A percentile compares a stretch with the other conserved stretches of the same genome.
These are phyloP conservation scores for Phytopythium ostracodes DNA, from an alignment of 352 stramenopile genomes.

Conservation along the genomic window DNA sequence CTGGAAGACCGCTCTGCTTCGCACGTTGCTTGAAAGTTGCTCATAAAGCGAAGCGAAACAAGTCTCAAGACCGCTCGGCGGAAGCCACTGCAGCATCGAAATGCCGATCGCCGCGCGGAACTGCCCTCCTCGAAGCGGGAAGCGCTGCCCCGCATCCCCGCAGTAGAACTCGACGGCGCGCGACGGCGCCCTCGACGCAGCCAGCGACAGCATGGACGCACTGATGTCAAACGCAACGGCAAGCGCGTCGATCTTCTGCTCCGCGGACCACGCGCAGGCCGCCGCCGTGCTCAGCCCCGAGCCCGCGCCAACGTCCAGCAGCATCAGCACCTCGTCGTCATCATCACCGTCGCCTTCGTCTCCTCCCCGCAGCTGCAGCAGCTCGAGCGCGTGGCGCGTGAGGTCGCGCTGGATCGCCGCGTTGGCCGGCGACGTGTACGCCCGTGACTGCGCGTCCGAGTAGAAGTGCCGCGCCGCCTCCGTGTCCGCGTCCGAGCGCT, in stretches of 20 bases:
- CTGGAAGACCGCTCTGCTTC: constrained; percentile 50
- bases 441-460: constrained; percentile 44
- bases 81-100: constrained; percentile 84
- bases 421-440: constrained; percentile 71
- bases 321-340: constrained; percentile 21
- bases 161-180: constrained; percentile 49
- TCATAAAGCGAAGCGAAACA: constrained; percentile 53
- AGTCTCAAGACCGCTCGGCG: constrained; percentile 41
- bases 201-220: constrained; percentile 63
- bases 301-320: constrained; percentile 69
- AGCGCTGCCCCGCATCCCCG: constrained; percentile 57
- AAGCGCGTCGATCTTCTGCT: constrained; percentile 26
- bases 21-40: constrained; percentile 18
- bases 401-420: constrained; percentile 65
- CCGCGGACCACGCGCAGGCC: constrained; percentile 43
- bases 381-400: constrained; percentile 56
- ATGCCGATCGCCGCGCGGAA: constrained; percentile 64
- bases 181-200: constrained; percentile 1
- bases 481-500: constrained; percentile 18
- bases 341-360: background rate
- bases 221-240: constrained; percentile 76
- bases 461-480: constrained; percentile 57
- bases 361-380: constrained; percentile 18
- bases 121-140: constrained; percentile 39
- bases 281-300: constrained; percentile 64